Evolutionary conservation across 2,329 filamentous ascomycete species (phyloP).

Genomic region (Epichloe coenophiala): DNA sequence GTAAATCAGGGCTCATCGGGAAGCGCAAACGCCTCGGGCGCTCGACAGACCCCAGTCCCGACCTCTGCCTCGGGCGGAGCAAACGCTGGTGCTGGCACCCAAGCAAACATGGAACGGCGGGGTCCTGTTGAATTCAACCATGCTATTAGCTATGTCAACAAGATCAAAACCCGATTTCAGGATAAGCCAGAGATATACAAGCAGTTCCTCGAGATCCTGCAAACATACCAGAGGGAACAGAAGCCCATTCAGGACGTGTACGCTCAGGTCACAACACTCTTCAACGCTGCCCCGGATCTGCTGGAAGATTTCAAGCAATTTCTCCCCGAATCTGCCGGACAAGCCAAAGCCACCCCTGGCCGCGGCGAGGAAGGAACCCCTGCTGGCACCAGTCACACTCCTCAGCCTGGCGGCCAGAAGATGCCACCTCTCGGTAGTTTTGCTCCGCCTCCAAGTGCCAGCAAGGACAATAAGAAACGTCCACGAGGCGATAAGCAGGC

Average conservation of each 20-base stretch:
- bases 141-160: constrained; percentile 98
- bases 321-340: constrained; percentile 65
- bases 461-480: constrained; percentile 84
- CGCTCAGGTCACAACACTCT: constrained; percentile 86
- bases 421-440: constrained; percentile 95
- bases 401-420: constrained; percentile 51
- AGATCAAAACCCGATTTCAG: constrained; percentile 99
- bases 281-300: constrained; percentile 85
- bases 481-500: constrained; percentile 46
- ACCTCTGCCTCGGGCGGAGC: constrained; percentile 40
- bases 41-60: constrained; percentile 44
- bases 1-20: constrained; percentile 21
- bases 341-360: constrained; percentile 35
- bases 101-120: constrained; percentile 63
- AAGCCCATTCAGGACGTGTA: constrained; percentile 99
- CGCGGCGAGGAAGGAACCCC: constrained; percentile 43
- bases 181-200: constrained; percentile 98
- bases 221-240: constrained; percentile 95
- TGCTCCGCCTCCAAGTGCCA: constrained; percentile 65
- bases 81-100: constrained; percentile 45
- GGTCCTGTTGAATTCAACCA: constrained; percentile 98
- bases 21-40: constrained; percentile 35
- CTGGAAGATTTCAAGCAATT: constrained; percentile 99
- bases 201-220: constrained; percentile 93
- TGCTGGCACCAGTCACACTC: constrained; percentile 36